Evolutionary conservation across 257 asterid species (phyloP), one percentile per base, ranked within the genome.

Genomic region (Nicotiana sylvestris): DNA sequence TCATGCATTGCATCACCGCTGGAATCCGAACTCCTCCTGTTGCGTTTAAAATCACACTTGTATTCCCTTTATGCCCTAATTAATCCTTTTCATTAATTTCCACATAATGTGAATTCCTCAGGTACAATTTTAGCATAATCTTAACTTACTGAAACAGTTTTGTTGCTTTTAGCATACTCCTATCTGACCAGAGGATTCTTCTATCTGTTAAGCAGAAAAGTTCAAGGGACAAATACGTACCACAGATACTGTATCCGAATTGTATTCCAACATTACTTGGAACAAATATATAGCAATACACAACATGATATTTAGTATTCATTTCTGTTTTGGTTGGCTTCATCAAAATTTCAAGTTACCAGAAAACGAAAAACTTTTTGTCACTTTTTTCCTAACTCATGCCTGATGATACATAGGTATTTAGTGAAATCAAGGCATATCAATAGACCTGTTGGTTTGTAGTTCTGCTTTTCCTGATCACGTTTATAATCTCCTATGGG

Each of bases 361-460:
- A 67, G 76, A 67, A 67, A 67, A 67, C 35, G n/a, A 17, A 33
- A 3, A 67, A 6, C 55, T 43, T 43, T 35, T 43, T 35, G 55
- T 35, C 77, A 35, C 55, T 68, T 67, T n/a, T 35, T 35, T 18
- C 53, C 76, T 67, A 17, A 67, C 53, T 67, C 76, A 1, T 67
- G 17, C 51, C 51, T 66, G 74, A 32, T 67, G 51, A 67, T 33
- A 33, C 53, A 67, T 17, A 8, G 16, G 29, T 35, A 35, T 67
- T 67, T 67, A 67, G 51, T 66, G 74, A 66, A 66, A 32, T 32
- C 74, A 66, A 66, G 74, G 35, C 74, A 66, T 65, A 35, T 32
- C 32, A 30, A 15, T 66, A 32, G 4, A 15, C 49, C 12, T 32
- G 74, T 32, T 66, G 74, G 25, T 32, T 66, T 66, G 49, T 32